Evolutionary conservation across 139 green algal genomes (phyloP).

Genomic region (Dunaliella primolecta): DNA sequence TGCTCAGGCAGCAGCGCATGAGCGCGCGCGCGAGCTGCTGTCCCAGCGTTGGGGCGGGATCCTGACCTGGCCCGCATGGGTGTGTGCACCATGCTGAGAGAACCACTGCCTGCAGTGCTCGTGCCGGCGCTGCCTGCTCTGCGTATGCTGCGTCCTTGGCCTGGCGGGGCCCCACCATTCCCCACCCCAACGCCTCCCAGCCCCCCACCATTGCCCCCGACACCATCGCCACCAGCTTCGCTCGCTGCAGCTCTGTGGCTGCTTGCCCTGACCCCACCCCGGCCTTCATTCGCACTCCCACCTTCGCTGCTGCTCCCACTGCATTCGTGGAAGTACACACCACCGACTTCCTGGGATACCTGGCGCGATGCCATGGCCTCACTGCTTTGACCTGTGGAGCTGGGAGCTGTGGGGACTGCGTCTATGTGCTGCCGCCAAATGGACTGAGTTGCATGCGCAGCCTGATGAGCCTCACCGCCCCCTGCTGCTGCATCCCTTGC

Average conservation of each 20-base stretch:
- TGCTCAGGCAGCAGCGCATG: not conserved
- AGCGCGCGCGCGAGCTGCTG: too few relatives aligned
- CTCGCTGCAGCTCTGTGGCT: not conserved
- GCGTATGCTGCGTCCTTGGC: not conserved
- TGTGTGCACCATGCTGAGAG: not conserved
- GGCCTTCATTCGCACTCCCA: not conserved
- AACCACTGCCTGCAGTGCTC: not conserved
- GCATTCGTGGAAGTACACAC: too few relatives aligned
- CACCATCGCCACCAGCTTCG: not conserved
- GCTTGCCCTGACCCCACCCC: not conserved
- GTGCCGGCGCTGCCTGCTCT: not conserved
- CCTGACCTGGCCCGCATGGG: not conserved
- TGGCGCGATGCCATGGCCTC: too few relatives aligned
- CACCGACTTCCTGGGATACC: not conserved
- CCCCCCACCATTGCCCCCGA: not conserved
- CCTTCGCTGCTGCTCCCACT: not conserved
- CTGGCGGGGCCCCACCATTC: not conserved
- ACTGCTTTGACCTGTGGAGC: not conserved
- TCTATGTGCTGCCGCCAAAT: not conserved
- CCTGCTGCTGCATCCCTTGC: not conserved
- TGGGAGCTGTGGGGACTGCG: not conserved
- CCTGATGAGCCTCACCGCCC: too few relatives aligned
- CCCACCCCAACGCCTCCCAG: not conserved
- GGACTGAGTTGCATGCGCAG: too few relatives aligned
- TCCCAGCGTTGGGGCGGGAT: not conserved